Evolutionary conservation across 257 asterid species (phyloP).

Genomic region (Pogostemon cablin): DNA sequence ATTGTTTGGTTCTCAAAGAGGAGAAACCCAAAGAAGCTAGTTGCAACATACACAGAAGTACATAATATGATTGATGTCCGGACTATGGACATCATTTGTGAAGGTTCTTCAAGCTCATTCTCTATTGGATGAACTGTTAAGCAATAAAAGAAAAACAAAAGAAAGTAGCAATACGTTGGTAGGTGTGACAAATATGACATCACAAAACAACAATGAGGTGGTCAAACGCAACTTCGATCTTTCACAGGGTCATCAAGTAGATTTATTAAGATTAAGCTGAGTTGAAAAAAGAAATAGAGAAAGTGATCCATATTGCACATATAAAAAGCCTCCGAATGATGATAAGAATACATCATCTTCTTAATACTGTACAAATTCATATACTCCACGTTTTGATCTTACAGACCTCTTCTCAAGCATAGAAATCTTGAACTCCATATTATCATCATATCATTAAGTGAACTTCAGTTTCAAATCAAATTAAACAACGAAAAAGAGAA

Average conservation of each 20-base stretch:
- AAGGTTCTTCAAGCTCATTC: conserved; percentile 71
- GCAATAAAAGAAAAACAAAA: neutral
- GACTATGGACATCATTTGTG: conserved; percentile 75
- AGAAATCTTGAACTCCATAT: neutral
- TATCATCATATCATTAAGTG: neutral
- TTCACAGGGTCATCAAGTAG: neutral
- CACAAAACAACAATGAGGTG: neutral
- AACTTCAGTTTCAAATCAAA: neutral
- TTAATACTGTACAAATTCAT: neutral
- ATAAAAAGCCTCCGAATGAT: neutral
- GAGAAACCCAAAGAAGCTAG: conserved; percentile 83
- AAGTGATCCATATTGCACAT: neutral
- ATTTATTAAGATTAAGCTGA: neutral
- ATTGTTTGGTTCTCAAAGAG: conserved; percentile 73
- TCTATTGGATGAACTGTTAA: conserved; percentile 81
- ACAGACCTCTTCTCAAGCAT: conserved; percentile 11
- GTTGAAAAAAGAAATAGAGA: conserved; percentile 1
- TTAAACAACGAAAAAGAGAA: conserved; percentile 3
- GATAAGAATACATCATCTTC: neutral
- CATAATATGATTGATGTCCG: conserved; percentile 69
- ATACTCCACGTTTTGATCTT: neutral
- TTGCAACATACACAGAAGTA: conserved; percentile 66
- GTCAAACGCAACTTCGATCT: conserved; percentile 7
- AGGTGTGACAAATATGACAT: neutral
- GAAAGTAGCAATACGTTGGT: neutral